Conservation (phyloP, 2,329 filamentous ascomycete species). For the Geosmithia flava region DNA sequence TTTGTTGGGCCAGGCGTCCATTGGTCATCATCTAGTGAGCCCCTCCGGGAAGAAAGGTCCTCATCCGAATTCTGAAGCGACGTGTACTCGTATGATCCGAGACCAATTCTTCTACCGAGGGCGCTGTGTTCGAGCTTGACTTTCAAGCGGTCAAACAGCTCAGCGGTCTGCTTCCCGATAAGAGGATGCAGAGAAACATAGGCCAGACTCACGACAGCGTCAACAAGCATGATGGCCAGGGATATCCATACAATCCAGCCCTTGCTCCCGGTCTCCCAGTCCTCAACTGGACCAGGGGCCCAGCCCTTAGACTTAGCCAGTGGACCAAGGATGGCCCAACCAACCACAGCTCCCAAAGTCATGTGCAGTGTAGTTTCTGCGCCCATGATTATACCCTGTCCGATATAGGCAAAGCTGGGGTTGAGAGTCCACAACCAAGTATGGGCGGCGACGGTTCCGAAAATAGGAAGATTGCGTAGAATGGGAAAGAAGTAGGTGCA, state of each 20-base stretch:
- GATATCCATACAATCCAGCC: conserved; percentile 99
- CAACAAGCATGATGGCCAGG: conserved; percentile 90
- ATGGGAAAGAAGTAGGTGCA: conserved; percentile 83
- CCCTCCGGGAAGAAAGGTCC: conserved; percentile 1
- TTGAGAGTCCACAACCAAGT: conserved; percentile 95
- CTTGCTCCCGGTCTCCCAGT: conserved; percentile 90
- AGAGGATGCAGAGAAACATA: conserved; percentile 61
- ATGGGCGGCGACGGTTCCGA: conserved; percentile 60
- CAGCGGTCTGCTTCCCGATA: conserved; percentile 7
- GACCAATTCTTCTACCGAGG: conserved; percentile 8
- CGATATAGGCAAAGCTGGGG: conserved; percentile 91
- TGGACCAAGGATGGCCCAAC: conserved; percentile 85
- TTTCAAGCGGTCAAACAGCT: conserved; percentile 1
- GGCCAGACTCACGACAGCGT: conserved; percentile 77
- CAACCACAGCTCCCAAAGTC: conserved; percentile 77
- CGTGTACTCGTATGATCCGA: conserved; percentile 10
- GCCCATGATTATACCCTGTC: conserved; percentile 98
- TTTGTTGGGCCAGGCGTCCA: neutral
- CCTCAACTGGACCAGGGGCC: conserved; percentile 75
- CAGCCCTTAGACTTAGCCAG: conserved; percentile 76
- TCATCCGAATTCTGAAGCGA: conserved; percentile 6
- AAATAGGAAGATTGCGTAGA: conserved; percentile 74
- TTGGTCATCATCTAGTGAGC: conserved; percentile 1
- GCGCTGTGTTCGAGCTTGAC: conserved; percentile 9
- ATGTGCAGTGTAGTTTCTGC: conserved; percentile 91